Base-by-base conservation (phyloP, 192 early-diverging fungal species). In the Mortierella claussenii region DNA sequence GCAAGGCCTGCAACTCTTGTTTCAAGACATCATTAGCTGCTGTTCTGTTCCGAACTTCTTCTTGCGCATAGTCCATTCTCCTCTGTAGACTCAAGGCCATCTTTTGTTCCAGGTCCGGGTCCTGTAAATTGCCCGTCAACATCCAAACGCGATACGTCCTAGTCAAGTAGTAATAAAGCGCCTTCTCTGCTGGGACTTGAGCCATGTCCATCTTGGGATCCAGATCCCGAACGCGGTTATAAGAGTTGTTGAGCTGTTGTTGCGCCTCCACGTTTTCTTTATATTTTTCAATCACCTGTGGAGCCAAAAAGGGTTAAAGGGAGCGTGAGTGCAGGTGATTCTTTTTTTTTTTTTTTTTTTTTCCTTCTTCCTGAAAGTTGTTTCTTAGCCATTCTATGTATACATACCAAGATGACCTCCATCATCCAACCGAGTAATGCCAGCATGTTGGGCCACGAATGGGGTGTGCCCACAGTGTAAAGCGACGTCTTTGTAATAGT, bases 391-490 rank as follows among this genome's bases (percentile, higher is more conserved):
- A n/a, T n/a, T n/a, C n/a, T n/a, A n/a, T n/a, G n/a, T 32, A 48
- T 12, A 31, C 68, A 17, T 80, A 87, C 87, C 74, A 67, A n/a
- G 43, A 88, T 84, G 23, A 89, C 65, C n/a, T 91, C 89, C 10
- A 89, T 81, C 82, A 93, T 87, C 92, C 92, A 93, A 2, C 78
- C 73, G 12, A 93, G 71, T 55, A 89, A 78, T 5, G 88, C 92
- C 27, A 92, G 78, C 33, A 91, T 78, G 9, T 80, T 80, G 6
- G 92, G 92, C 84, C 88, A 90, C 4, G 89, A 82, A 62, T 93
- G 89, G 34, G 82, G 83, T 9, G 88, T 81, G 20, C 84, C 90
- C 27, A 90, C 86, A 4, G 90, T 83, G 27, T 66, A 62, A 2
- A 93, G 68, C 24, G 88, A 79, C 21, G 85, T 88, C 66, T 85